These are phyloP conservation scores for Apiotrichum gamsii DNA, from an alignment of 1,284 basidiomycete species.

Conservation along the genomic window DNA sequence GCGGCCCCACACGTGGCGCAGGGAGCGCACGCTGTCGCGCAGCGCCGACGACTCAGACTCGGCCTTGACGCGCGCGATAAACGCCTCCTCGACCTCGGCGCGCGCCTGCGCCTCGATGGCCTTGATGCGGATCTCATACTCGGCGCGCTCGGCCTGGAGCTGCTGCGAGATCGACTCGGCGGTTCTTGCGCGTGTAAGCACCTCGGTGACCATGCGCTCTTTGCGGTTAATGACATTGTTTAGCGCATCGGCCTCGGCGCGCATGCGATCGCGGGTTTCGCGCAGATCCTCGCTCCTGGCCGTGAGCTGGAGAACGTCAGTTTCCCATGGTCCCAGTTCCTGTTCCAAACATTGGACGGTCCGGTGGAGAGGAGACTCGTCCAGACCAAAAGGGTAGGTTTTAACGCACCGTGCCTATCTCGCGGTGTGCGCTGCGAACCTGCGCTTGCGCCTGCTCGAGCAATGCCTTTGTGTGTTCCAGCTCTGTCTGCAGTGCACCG, in stretches of 20 bases:
- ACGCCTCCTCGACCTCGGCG: slow-evolving; percentile 31
- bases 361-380: too few species aligned
- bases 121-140: slow-evolving; percentile 35
- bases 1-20: slow-evolving; percentile 40
- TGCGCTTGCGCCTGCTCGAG: slow-evolving; percentile 39
- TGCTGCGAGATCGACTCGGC: slow-evolving; percentile 35
- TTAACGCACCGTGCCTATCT: slow-evolving; percentile 35
- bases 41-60: slow-evolving; percentile 37
- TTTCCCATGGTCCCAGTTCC: too few species aligned
- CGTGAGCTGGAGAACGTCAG: slow-evolving; percentile 28
- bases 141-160: slow-evolving; percentile 32
- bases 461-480: slow-evolving; percentile 28
- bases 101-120: slow-evolving; percentile 35
- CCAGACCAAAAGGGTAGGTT: too few species aligned
- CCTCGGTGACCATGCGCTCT: slow-evolving; percentile 42
- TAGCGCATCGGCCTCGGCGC: slow-evolving; percentile 40
- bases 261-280: slow-evolving; percentile 42
- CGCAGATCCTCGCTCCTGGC: slow-evolving; percentile 44
- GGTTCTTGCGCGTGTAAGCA: slow-evolving; percentile 39
- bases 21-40: slow-evolving; percentile 34
- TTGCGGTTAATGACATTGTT: slow-evolving; percentile 43
- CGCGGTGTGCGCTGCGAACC: slow-evolving; percentile 28
- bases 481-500: slow-evolving; percentile 39
- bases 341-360: too few species aligned
- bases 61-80: slow-evolving; percentile 25